Evolutionary conservation across 1,284 basidiomycete species (phyloP), one percentile per base, ranked within the genome.

Genomic region (Ganoderma leucocontextum): DNA sequence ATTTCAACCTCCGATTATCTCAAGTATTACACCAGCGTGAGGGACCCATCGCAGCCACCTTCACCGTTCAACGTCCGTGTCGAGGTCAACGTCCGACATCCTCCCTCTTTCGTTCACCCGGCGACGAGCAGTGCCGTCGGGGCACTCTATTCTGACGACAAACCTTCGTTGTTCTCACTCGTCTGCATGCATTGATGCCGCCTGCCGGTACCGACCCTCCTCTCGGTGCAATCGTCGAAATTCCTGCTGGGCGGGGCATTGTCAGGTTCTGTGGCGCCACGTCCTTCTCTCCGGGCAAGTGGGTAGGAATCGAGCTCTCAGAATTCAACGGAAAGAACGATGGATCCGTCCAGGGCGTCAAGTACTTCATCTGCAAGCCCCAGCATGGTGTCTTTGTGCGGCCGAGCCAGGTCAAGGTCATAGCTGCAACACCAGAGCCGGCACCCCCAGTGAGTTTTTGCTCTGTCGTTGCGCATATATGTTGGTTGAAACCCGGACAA

Each of bases 241-340:
- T 96, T 62, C 81, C 91, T 0, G 89, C 91, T 55, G 97, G 96
- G 15, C 86, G 88, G 61, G 98, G 98, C 10, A 84, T 91, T 63
- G 93, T 99, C 39, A 88, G 96, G 60, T 99, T 97, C 84, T 88
- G 86, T 55, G 98, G 98, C 0, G 78, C 89, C 61, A 95, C 98
- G 0, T 86, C 87, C 4, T 99, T 99, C 79, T 89, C 95, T 17
- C 79, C 89, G 2, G 98, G 98, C 0, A 93, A 93, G 82, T 99
- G 98, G 98, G 88, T 98, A 68, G 98, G 98, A 17, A 90, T 99
- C 67, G 95, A 97, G 78, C 88, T 99, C 65, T 89, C 84, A 62
- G 91, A 93, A 73, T 79, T 87, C 4, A 92, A 90, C 57, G 98
- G 98, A 49, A 99, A 99, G 90, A 99, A 99, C 83, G 94, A 99